Percentiles rank a stretch among this genome's conserved stretches.
phyloP scores from a whole-genome alignment of 805 yeast species.

The Lipomyces yamanashiensis region DNA sequence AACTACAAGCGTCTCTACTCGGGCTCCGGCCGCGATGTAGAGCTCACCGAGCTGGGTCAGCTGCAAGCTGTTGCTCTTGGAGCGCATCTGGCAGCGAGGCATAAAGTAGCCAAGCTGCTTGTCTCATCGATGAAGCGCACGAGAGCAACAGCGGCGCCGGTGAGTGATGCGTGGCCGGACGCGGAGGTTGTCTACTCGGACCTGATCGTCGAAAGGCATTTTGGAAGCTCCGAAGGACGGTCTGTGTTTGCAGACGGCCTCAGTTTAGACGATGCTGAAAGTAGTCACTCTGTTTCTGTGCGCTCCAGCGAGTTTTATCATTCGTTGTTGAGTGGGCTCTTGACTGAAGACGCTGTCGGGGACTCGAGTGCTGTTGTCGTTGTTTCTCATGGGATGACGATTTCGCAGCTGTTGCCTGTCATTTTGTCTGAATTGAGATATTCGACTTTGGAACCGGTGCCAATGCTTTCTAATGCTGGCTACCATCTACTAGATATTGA shows the following conservation, averaged over 20 bases:
- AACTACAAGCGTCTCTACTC: constrained; percentile 25
- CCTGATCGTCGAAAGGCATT: constrained; percentile 20
- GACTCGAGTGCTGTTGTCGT: constrained; percentile 6
- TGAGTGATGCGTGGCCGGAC: constrained; percentile 7
- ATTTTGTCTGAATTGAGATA: constrained; percentile 8
- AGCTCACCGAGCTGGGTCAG: constrained; percentile 29
- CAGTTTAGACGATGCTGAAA: constrained; percentile 14
- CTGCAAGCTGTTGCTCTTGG: constrained; percentile 27
- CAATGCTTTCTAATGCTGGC: constrained; percentile 26
- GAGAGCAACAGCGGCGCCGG: constrained; percentile 24
- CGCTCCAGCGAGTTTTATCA: constrained; percentile 18
- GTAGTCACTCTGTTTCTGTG: not conserved
- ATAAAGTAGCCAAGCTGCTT: constrained; percentile 7
- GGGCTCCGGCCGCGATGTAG: constrained; percentile 31
- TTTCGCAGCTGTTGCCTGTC: constrained; percentile 10
- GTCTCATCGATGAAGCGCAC: constrained; percentile 24
- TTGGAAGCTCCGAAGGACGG: constrained; percentile 27
- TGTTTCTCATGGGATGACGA: constrained; percentile 29
- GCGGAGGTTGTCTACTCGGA: constrained; percentile 15
- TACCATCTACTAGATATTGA: constrained; percentile 25
- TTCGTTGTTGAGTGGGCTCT: not conserved
- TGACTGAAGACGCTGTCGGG: not conserved
- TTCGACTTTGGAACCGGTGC: not conserved
- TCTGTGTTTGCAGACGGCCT: constrained; percentile 4
- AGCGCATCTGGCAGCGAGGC: not conserved